Base-by-base conservation (phyloP, 345 rosid species). In the Lumnitzera racemosa region DNA sequence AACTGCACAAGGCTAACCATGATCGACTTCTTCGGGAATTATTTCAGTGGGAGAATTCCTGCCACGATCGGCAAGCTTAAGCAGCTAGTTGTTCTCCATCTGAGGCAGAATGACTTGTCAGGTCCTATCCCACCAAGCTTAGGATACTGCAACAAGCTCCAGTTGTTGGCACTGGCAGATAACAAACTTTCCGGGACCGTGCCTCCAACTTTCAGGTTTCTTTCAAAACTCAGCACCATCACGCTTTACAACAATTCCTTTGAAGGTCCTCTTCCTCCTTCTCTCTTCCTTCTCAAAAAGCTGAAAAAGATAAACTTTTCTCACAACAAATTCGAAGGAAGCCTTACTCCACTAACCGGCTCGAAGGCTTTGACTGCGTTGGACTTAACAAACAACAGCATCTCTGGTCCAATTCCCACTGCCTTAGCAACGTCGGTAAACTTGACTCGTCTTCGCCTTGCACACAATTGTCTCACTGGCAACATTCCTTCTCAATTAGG, bases 241-340 rank as follows among this genome's bases (percentile, higher is more conserved):
- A 77, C 86, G 8, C 81, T 91, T 49, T 91, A 89, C 76, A 89
- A 89, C 78, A 91, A 91, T 69, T 83, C 89, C 59, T 77, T 91
- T 24, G 63, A 79, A 58, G 98, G 98, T 27, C 82, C 80, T 23
- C 81, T 89, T 57, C 97, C 96, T 0, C 17, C 49, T 25, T 81
- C 96, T 63, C 80, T 92, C 41, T 74, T 63, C 76, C 82, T 53
- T 25, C 76, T 92, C 27, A 87, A 73, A 57, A 84, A 80, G 56
- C 80, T 92, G 56, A 76, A 72, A 69, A 91, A 81, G 29, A 87
- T 91, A 72, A 91, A 83, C 70, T 78, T 91, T 56, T 89, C 96
- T 6, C 86, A 74, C 69, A 91, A 91, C 61, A 85, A 74, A 60
- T 78, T 91, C 55, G 69, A 73, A 46, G 95, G 95, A 31, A 60